Percentiles rank a stretch among this genome's conserved stretches.
Evolutionary conservation across 2,329 filamentous ascomycete species (phyloP).

Genomic region (Epichloe bromicola): DNA sequence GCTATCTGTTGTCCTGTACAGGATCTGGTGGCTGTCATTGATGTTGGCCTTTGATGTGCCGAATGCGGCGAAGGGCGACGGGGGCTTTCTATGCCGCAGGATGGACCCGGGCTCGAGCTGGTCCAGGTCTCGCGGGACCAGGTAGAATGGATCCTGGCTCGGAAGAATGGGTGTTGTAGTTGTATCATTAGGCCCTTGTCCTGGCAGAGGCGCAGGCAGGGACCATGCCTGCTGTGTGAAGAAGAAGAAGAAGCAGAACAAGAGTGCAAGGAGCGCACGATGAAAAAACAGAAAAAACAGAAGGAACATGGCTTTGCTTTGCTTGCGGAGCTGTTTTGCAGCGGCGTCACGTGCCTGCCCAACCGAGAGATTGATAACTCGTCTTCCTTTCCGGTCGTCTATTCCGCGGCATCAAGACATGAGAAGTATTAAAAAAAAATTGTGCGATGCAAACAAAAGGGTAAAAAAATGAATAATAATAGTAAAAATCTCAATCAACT

Average conservation of each 20-base stretch:
- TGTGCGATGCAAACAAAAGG: too few species aligned
- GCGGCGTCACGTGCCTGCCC: too few species aligned
- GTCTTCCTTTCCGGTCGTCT: too few species aligned
- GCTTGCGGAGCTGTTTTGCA: too few species aligned
- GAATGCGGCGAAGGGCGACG: conserved; percentile 11
- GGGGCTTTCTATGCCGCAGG: conserved; percentile 10
- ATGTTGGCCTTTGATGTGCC: conserved; percentile 5
- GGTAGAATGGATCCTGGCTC: conserved; percentile 1
- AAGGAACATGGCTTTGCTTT: neutral
- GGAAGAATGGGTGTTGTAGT: neutral
- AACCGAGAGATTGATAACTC: too few species aligned
- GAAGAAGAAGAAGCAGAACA: neutral
- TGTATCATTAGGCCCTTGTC: neutral
- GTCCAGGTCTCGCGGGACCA: conserved; percentile 8
- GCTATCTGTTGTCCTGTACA: conserved; percentile 27
- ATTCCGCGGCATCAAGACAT: too few species aligned
- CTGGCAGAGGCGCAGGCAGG: neutral
- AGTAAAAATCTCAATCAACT: too few species aligned
- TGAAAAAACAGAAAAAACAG: too few species aligned
- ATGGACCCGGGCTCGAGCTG: conserved; percentile 10
- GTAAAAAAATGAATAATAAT: too few species aligned
- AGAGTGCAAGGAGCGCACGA: too few species aligned
- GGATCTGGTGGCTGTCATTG: conserved; percentile 18
- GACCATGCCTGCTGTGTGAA: neutral
- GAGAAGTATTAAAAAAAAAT: too few species aligned